Conservation (phyloP, 2,329 filamentous ascomycete species). For the Alternaria sp. region DNA sequence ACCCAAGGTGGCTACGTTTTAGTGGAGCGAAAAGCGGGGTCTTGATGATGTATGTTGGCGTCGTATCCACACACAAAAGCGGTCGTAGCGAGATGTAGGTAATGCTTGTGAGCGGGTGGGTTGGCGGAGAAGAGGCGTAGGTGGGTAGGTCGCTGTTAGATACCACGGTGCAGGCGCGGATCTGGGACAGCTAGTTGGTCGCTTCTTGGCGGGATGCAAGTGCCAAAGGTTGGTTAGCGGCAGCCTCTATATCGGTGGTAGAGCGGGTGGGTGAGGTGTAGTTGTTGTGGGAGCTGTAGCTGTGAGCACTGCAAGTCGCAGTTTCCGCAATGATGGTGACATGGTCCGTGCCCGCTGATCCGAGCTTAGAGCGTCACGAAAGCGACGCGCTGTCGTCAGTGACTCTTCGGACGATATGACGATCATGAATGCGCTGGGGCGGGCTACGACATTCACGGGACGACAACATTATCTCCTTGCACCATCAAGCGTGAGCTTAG, state of each 20-base stretch:
- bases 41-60: conserved; percentile 5
- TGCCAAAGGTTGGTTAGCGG: conserved; percentile 18
- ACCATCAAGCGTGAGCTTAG: not conserved
- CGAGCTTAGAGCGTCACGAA: conserved; percentile 24
- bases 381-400: conserved; percentile 17
- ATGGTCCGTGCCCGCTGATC: conserved; percentile 19
- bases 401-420: not conserved
- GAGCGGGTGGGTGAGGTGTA: conserved; percentile 26
- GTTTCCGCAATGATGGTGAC: conserved; percentile 31
- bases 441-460: not conserved
- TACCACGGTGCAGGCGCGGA: conserved; percentile 51
- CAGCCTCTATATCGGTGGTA: conserved; percentile 19
- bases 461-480: not conserved
- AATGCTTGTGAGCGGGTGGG: conserved; percentile 16
- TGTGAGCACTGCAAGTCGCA: conserved; percentile 21
- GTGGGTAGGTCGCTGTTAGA: conserved; percentile 26
- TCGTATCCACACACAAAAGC: not conserved
- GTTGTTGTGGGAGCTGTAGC: conserved; percentile 28
- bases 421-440: not conserved
- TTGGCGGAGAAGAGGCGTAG: conserved; percentile 28
- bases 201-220: conserved; percentile 16
- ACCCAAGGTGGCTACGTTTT: conserved; percentile 6
- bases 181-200: conserved; percentile 28
- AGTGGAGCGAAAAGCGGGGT: conserved; percentile 16
- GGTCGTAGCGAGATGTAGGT: conserved; percentile 8